These are phyloP conservation scores for Plasmodium ovale DNA, from an alignment of 169 alveolate genomes.

Conservation along the genomic window DNA sequence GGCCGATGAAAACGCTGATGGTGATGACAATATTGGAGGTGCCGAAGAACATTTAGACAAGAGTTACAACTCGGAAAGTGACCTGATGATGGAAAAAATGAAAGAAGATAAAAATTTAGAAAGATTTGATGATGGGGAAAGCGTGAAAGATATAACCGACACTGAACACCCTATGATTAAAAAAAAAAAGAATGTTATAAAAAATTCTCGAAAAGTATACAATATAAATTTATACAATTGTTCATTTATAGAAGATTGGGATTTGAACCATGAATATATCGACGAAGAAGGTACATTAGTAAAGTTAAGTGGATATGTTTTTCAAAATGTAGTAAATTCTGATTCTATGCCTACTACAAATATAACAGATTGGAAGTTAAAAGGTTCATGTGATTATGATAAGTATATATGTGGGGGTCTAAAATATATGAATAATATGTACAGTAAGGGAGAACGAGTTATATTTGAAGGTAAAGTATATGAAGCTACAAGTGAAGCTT, in stretches of 20 bases:
- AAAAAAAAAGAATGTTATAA: slow-evolving; percentile 44
- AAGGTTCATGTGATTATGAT: slow-evolving; percentile 67
- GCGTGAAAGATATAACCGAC: neutral
- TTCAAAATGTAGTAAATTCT: slow-evolving; percentile 60
- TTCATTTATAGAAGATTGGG: slow-evolving; percentile 72
- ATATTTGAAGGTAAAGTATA: slow-evolving; percentile 62
- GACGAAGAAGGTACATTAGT: slow-evolving; percentile 68
- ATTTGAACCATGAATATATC: slow-evolving; percentile 56
- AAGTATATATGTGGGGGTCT: slow-evolving; percentile 75
- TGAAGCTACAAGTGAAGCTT: slow-evolving; percentile 59
- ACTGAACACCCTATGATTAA: slow-evolving; percentile 23
- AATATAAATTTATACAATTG: slow-evolving; percentile 62
- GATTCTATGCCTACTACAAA: slow-evolving; percentile 73
- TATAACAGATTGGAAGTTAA: slow-evolving; percentile 74
- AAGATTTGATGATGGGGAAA: neutral
- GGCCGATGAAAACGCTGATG: neutral
- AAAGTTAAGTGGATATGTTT: slow-evolving; percentile 73
- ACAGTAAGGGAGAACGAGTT: slow-evolving; percentile 73
- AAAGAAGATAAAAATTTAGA: slow-evolving; percentile 57
- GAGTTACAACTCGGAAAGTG: neutral
- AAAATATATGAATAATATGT: slow-evolving; percentile 57
- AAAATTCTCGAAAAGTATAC: slow-evolving; percentile 65
- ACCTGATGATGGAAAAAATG: slow-evolving; percentile 10
- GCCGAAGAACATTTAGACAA: neutral
- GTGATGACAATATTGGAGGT: neutral